Conservation (phyloP, 306 rosid genomes). For the Notholithocarpus densiflorus region DNA sequence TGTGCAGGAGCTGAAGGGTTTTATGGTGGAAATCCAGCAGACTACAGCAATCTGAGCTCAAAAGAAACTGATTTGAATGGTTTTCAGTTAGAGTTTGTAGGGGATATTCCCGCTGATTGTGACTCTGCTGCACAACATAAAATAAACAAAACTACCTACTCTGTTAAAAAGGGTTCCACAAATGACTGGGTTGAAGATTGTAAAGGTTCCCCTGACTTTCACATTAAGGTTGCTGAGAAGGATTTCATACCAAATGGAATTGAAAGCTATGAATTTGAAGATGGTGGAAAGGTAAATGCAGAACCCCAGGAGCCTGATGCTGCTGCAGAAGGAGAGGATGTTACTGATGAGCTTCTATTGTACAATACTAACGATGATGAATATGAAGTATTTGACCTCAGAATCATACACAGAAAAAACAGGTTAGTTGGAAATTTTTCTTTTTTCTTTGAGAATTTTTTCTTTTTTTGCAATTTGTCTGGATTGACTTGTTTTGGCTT, state of each 20-base stretch:
- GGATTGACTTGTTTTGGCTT: background rate
- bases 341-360: constrained; percentile 53
- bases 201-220: constrained; percentile 37
- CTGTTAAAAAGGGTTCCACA: constrained; percentile 19
- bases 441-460: background rate
- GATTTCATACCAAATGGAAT: constrained; percentile 33
- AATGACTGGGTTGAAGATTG: constrained; percentile 21
- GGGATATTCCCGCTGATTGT: constrained; percentile 37
- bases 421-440: constrained; percentile 47
- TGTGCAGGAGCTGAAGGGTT: constrained; percentile 38
- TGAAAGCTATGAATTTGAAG: constrained; percentile 23
- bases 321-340: constrained; percentile 47
- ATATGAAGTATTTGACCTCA: constrained; percentile 75
- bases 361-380: constrained; percentile 50
- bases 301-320: constrained; percentile 37
- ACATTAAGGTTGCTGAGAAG: constrained; percentile 32
- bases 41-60: constrained; percentile 34
- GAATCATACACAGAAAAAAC: constrained; percentile 91
- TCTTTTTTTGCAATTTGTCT: background rate
- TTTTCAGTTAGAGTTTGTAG: constrained; percentile 34
- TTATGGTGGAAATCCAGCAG: constrained; percentile 39
- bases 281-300: constrained; percentile 27
- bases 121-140: constrained; percentile 29
- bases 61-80: constrained; percentile 44
- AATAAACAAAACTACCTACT: constrained; percentile 27